Percentiles rank a stretch among this genome's conserved stretches.
Evolutionary conservation across 2,329 filamentous ascomycete species (phyloP).

Genomic region (Dryadomyces quercus-mongolicae): DNA sequence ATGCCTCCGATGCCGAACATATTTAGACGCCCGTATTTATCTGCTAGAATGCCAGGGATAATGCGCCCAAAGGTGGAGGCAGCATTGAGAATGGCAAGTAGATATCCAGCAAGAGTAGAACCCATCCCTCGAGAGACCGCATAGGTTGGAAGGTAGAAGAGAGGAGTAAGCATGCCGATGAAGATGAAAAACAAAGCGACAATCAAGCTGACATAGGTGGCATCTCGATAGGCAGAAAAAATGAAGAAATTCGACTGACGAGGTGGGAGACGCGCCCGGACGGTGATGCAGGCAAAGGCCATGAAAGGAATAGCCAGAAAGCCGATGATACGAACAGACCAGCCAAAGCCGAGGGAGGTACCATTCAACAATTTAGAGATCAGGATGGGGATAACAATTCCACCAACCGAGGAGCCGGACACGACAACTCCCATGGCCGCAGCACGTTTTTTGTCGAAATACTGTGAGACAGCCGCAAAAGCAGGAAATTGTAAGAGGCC

Average conservation of each 20-base stretch:
- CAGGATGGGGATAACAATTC: conserved; percentile 34
- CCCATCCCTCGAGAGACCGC: conserved; percentile 31
- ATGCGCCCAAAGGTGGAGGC: conserved; percentile 41
- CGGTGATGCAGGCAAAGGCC: conserved; percentile 23
- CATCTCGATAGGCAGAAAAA: conserved; percentile 39
- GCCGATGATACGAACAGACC: conserved; percentile 27
- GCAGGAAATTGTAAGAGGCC: conserved; percentile 24
- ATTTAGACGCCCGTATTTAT: conserved; percentile 38
- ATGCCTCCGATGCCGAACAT: conserved; percentile 13
- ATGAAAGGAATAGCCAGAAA: conserved; percentile 27
- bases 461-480: conserved; percentile 23
- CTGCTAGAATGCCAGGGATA: conserved; percentile 37
- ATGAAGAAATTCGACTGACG: conserved; percentile 12
- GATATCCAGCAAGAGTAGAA: conserved; percentile 43
- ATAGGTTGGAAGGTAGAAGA: conserved; percentile 44
- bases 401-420: conserved; percentile 28
- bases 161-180: conserved; percentile 32
- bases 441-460: conserved; percentile 25
- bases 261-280: conserved; percentile 33
- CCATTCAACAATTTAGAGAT: conserved; percentile 39
- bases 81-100: conserved; percentile 50
- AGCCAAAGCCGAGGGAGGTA: conserved; percentile 13
- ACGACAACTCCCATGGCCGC: conserved; percentile 25
- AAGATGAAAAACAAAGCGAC: conserved; percentile 16
- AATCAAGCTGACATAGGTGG: conserved; percentile 32